A percentile compares a stretch with the other conserved stretches of the same genome.
Conservation (phyloP, 805 yeast genomes). For the Kazachstania bromeliacearum region DNA sequence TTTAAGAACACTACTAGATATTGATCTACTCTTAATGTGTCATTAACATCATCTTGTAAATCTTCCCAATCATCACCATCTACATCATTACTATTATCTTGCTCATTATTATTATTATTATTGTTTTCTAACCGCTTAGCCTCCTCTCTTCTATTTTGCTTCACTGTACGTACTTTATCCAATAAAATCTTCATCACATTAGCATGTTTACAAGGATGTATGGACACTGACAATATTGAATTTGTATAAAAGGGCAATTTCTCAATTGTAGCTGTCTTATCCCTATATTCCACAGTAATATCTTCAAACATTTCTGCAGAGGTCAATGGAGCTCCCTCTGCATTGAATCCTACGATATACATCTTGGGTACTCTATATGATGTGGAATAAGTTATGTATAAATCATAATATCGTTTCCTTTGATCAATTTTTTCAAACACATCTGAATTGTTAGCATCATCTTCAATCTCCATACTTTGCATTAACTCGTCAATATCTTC, state of each 20-base stretch:
- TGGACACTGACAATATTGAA: slow-evolving; percentile 60
- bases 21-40: slow-evolving; percentile 75
- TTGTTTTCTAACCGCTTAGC: slow-evolving; percentile 26
- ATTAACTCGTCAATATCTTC: slow-evolving; percentile 24
- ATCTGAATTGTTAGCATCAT: slow-evolving; percentile 37
- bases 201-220: slow-evolving; percentile 95
- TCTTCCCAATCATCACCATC: slow-evolving; percentile 46
- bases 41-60: slow-evolving; percentile 32
- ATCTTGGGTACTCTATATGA: slow-evolving; percentile 93
- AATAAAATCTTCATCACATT: slow-evolving; percentile 85
- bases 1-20: slow-evolving; percentile 82
- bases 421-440: slow-evolving; percentile 34
- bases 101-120: slow-evolving; percentile 28
- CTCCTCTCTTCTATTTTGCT: slow-evolving; percentile 34
- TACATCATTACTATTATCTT: slow-evolving; percentile 16
- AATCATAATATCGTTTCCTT: slow-evolving; percentile 64
- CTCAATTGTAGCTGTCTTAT: slow-evolving; percentile 95
- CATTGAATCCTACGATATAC: slow-evolving; percentile 79
- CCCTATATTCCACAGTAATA: slow-evolving; percentile 81
- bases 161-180: slow-evolving; percentile 55
- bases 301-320: slow-evolving; percentile 94
- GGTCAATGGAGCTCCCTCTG: slow-evolving; percentile 74
- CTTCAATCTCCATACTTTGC: slow-evolving; percentile 25
- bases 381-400: slow-evolving; percentile 87
- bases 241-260: slow-evolving; percentile 74